Percentiles rank a stretch among this genome's conserved stretches.
Evolutionary conservation across 2,329 filamentous ascomycete species (phyloP).

Genomic region (Pseudocercospora fuligena): DNA sequence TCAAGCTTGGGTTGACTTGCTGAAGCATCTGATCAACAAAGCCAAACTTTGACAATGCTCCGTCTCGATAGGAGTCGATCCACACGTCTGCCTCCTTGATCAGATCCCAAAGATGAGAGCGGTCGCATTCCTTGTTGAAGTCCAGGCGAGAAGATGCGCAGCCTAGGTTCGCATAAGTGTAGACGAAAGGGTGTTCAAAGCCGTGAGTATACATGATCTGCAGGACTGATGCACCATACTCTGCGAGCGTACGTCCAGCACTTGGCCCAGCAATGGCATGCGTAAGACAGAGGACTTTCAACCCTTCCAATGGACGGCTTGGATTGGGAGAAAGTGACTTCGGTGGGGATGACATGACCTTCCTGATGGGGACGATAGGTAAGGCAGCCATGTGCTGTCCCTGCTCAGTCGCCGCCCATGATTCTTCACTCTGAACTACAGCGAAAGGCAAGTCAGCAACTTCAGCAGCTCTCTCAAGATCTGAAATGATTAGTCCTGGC

Average conservation of each 20-base stretch:
- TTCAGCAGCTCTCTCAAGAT: constrained; percentile 12
- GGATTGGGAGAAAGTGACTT: constrained; percentile 6
- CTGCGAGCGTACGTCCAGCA: constrained; percentile 15
- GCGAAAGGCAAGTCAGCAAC: constrained; percentile 15
- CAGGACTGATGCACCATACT: constrained; percentile 19
- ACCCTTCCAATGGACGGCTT: constrained; percentile 10
- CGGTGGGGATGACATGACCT: neutral
- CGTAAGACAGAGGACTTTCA: constrained; percentile 17
- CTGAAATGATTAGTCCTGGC: neutral
- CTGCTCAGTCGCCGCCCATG: constrained; percentile 10
- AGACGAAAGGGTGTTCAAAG: constrained; percentile 21
- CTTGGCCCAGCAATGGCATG: constrained; percentile 18
- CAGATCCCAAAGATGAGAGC: constrained; percentile 11
- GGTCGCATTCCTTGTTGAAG: constrained; percentile 11
- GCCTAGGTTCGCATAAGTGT: constrained; percentile 19
- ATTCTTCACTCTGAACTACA: constrained; percentile 9
- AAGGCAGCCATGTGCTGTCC: constrained; percentile 11
- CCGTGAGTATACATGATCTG: constrained; percentile 22
- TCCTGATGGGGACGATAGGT: constrained; percentile 13
- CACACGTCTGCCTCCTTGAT: constrained; percentile 15
- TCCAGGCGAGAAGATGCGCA: constrained; percentile 17
- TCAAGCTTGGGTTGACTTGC: constrained; percentile 14
- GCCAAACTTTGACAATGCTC: constrained; percentile 17
- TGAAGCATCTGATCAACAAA: constrained; percentile 14
- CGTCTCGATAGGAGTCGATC: constrained; percentile 21